Percentiles rank a stretch among this genome's conserved stretches.
These are phyloP conservation scores for Claviceps africana DNA, from an alignment of 2,329 filamentous ascomycete species.

Conservation along the genomic window DNA sequence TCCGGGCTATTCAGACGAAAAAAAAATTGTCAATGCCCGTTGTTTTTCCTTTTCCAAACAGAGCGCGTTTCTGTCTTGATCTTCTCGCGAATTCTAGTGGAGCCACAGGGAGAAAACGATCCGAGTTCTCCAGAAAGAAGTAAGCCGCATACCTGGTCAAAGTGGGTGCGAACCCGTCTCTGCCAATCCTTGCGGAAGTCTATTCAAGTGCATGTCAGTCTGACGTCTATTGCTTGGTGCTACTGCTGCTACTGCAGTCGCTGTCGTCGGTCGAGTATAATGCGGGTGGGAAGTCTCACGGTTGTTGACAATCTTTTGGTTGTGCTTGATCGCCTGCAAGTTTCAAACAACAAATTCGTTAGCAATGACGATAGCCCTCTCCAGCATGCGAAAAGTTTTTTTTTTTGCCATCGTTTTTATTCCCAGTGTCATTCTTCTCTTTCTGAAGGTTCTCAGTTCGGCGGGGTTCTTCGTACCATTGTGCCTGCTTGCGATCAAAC, in stretches of 20 bases:
- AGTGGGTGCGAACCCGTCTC: constrained; percentile 96
- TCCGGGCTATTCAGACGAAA: constrained; percentile 52
- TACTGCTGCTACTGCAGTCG: constrained; percentile 8
- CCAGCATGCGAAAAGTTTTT: constrained; percentile 4
- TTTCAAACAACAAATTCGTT: constrained; percentile 13
- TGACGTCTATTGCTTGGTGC: not conserved
- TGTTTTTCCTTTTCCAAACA: not conserved
- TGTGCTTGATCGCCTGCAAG: constrained; percentile 91
- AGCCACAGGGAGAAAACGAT: not conserved
- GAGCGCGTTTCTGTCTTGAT: not conserved
- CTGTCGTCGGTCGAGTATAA: constrained; percentile 13
- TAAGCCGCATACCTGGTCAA: constrained; percentile 75
- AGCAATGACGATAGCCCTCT: constrained; percentile 16
- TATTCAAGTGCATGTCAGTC: constrained; percentile 33
- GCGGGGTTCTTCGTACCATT: constrained; percentile 30
- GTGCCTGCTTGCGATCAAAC: constrained; percentile 40
- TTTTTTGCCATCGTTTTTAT: not conserved
- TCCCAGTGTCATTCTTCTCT: not conserved
- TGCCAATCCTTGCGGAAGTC: constrained; percentile 99
- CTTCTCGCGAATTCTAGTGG: not conserved
- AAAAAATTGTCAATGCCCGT: not conserved
- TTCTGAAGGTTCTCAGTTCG: constrained; percentile 5
- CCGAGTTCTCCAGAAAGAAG: not conserved
- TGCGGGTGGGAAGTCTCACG: constrained; percentile 39
- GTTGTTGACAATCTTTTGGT: constrained; percentile 96